These are phyloP conservation scores for Periconia sp. DNA, from an alignment of 2,329 filamentous ascomycete genomes.

Conservation along the genomic window DNA sequence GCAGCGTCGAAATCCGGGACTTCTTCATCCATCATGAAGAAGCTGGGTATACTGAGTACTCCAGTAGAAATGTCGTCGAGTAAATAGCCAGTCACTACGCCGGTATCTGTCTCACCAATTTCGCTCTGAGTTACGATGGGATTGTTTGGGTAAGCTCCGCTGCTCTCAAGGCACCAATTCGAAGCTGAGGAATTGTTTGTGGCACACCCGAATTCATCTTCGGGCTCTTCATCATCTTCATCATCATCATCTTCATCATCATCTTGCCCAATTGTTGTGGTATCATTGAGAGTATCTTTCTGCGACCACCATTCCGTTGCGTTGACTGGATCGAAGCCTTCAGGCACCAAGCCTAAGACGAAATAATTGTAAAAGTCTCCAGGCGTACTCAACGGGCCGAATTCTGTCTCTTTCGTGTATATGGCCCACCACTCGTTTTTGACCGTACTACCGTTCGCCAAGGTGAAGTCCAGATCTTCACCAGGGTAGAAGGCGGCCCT, in stretches of 20 bases:
- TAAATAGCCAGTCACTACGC: slow-evolving; percentile 47
- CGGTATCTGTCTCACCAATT: slow-evolving; percentile 16
- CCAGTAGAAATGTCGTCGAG: slow-evolving; percentile 41
- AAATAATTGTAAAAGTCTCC: slow-evolving; percentile 51
- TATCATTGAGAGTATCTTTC: not conserved
- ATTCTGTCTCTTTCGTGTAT: slow-evolving; percentile 19
- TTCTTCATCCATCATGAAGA: slow-evolving; percentile 21
- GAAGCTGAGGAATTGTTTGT: not conserved
- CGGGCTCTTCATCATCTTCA: not conserved
- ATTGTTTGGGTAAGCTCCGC: slow-evolving; percentile 24
- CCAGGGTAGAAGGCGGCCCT: slow-evolving; percentile 42
- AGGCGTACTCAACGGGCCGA: slow-evolving; percentile 39
- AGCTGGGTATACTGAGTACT: slow-evolving; percentile 48
- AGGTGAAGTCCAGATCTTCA: slow-evolving; percentile 25
- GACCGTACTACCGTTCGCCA: slow-evolving; percentile 24
- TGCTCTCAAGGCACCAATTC: slow-evolving; percentile 19
- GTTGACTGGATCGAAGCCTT: slow-evolving; percentile 3
- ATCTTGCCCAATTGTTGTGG: not conserved
- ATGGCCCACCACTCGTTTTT: slow-evolving; percentile 22
- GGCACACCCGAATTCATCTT: not conserved
- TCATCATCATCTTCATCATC: not conserved
- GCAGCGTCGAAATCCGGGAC: slow-evolving; percentile 24
- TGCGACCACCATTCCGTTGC: slow-evolving; percentile 8
- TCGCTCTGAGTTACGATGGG: slow-evolving; percentile 21
- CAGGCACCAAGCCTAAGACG: slow-evolving; percentile 33